Conservation (phyloP, 441 rosid species). For the Lepidium campestre region DNA sequence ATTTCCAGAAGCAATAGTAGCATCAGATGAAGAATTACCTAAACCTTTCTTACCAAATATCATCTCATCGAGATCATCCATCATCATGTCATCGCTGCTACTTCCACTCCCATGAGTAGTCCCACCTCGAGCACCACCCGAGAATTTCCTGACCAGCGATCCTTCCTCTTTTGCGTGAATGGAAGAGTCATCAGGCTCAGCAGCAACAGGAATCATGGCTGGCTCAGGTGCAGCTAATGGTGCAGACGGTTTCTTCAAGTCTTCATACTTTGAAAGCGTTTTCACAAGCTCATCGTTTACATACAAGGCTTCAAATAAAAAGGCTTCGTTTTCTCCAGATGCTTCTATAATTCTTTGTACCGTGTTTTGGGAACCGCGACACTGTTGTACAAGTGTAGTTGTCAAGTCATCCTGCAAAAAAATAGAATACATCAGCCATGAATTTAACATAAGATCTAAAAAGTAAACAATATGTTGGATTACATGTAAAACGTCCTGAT, state of each 20-base stretch:
- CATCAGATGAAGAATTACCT: slow-evolving; percentile 39
- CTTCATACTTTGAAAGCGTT: slow-evolving; percentile 61
- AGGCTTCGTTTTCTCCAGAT: slow-evolving; percentile 75
- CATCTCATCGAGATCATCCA: slow-evolving; percentile 95
- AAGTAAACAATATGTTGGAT: background rate
- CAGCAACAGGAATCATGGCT: slow-evolving; percentile 81
- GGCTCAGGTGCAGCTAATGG: slow-evolving; percentile 55
- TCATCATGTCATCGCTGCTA: slow-evolving; percentile 67
- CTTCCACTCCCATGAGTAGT: slow-evolving; percentile 33
- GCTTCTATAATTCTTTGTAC: slow-evolving; percentile 78
- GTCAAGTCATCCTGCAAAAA: slow-evolving; percentile 66
- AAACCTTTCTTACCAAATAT: slow-evolving; percentile 75
- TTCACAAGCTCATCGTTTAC: slow-evolving; percentile 78
- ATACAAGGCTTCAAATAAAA: slow-evolving; percentile 80
- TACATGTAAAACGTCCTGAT: slow-evolving; percentile 73
- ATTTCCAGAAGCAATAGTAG: slow-evolving; percentile 15
- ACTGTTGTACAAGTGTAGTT: slow-evolving; percentile 59
- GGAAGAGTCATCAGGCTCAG: slow-evolving; percentile 67
- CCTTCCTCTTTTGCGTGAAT: slow-evolving; percentile 44
- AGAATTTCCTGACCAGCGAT: slow-evolving; percentile 55
- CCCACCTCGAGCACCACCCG: slow-evolving; percentile 39
- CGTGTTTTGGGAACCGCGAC: slow-evolving; percentile 50
- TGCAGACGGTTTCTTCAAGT: slow-evolving; percentile 49
- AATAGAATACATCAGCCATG: background rate
- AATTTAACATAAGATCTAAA: background rate